A percentile compares a stretch with the other conserved stretches of the same genome.
Evolutionary conservation across 2,329 filamentous ascomycete genomes (phyloP).

Genomic region (Mariannaea elegans): DNA sequence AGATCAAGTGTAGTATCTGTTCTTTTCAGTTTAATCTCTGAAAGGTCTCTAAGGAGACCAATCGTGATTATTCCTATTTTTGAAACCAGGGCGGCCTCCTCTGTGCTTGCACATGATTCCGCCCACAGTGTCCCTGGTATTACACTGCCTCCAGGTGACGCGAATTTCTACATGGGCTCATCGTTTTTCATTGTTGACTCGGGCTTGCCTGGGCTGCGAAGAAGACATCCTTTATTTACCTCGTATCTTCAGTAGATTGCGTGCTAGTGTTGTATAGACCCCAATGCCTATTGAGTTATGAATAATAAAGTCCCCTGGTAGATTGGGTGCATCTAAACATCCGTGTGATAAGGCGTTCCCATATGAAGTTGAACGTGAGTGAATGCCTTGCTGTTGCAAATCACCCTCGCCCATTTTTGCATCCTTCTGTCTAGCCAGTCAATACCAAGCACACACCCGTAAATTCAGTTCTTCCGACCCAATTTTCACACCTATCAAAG

Average conservation of each 20-base stretch:
- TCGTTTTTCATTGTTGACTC: slow-evolving; percentile 50
- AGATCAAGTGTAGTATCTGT: slow-evolving; percentile 96
- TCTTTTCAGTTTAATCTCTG: slow-evolving; percentile 98
- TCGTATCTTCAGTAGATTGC: no score
- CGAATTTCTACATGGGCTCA: slow-evolving; percentile 43
- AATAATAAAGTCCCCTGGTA: no score
- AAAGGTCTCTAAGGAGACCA: slow-evolving; percentile 77
- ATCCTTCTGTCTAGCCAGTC: not conserved
- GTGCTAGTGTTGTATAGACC: not conserved
- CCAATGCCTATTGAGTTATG: no score
- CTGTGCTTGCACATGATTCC: slow-evolving; percentile 53
- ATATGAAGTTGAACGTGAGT: no score
- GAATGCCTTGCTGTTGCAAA: not conserved
- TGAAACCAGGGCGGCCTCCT: slow-evolving; percentile 47
- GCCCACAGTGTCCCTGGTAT: slow-evolving; percentile 56
- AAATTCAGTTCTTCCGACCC: not conserved
- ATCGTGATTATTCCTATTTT: slow-evolving; percentile 83
- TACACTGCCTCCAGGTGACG: slow-evolving; percentile 56
- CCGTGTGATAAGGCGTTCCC: no score
- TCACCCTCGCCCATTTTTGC: not conserved
- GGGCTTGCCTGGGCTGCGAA: slow-evolving; percentile 50
- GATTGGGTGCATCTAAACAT: no score
- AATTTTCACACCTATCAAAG: slow-evolving; percentile 19
- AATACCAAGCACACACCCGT: not conserved
- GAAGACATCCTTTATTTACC: slow-evolving; percentile 54